phyloP scores from a whole-genome alignment of 345 rosid genomes.

The Pistacia atlantica region DNA sequence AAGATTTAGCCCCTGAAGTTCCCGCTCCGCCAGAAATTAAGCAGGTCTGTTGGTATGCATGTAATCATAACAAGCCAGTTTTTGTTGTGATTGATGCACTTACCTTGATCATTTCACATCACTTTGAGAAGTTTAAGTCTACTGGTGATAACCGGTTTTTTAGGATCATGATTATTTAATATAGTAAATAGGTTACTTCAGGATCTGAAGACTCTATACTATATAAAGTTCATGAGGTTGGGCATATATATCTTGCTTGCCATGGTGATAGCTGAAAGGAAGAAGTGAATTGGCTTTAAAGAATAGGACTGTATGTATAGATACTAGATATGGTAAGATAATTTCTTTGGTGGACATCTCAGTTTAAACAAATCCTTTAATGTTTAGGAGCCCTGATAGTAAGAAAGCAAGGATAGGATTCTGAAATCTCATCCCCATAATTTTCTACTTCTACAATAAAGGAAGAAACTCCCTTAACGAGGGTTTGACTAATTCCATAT shows the following conservation, averaged over 20 bases:
- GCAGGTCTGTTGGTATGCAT: slow-evolving; percentile 47
- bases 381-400: too few relatives aligned
- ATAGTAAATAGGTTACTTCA: background rate
- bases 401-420: too few relatives aligned
- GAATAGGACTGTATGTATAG: background rate
- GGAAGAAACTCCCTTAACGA: too few relatives aligned
- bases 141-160: background rate
- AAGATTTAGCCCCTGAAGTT: slow-evolving; percentile 89
- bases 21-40: slow-evolving; percentile 98
- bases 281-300: background rate
- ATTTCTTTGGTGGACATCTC: too few relatives aligned
- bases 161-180: background rate
- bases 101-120: background rate
- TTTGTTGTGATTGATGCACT: background rate
- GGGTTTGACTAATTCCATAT: too few relatives aligned
- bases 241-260: background rate
- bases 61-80: slow-evolving; percentile 9
- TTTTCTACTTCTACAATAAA: too few relatives aligned
- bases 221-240: background rate
- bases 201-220: background rate
- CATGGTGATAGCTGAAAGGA: background rate
- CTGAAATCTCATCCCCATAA: too few relatives aligned
- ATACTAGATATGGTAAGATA: background rate
- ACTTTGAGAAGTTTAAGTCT: background rate
- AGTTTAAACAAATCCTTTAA: too few relatives aligned